A percentile compares a stretch with the other conserved stretches of the same genome.
Evolutionary conservation across 2,329 filamentous ascomycete genomes (phyloP).

Genomic region (Diplodia sapinea): DNA sequence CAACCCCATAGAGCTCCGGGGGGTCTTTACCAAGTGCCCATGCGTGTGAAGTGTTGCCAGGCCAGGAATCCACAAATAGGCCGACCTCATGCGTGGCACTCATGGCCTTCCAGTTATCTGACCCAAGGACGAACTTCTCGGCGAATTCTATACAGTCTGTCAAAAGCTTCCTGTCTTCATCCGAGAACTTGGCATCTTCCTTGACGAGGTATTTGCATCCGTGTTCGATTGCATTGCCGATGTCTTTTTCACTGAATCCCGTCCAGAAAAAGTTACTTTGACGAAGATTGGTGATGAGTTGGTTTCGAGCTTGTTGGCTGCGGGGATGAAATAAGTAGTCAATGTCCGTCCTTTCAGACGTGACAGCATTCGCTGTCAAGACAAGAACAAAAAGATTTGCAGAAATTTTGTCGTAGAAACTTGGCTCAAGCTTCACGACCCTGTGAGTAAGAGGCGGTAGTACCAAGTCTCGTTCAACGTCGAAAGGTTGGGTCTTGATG

Average conservation of each 20-base stretch:
- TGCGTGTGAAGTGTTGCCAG: constrained; percentile 61
- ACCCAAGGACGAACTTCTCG: constrained; percentile 60
- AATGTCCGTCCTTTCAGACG: constrained; percentile 79
- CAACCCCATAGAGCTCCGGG: constrained; percentile 63
- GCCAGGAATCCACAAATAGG: constrained; percentile 71
- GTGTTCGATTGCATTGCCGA: constrained; percentile 68
- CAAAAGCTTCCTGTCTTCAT: constrained; percentile 67
- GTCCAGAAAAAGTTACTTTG: constrained; percentile 88
- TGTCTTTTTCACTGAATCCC: constrained; percentile 70
- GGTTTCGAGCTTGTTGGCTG: constrained; percentile 69
- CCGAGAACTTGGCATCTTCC: constrained; percentile 63
- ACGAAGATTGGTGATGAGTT: constrained; percentile 77
- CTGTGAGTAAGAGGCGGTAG: constrained; percentile 76
- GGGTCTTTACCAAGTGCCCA: constrained; percentile 68
- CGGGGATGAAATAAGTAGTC: constrained; percentile 89
- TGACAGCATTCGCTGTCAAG: constrained; percentile 84
- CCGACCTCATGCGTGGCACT: constrained; percentile 79
- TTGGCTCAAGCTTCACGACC: constrained; percentile 76
- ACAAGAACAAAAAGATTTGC: constrained; percentile 85
- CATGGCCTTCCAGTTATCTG: constrained; percentile 68
- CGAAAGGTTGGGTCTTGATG: constrained; percentile 76
- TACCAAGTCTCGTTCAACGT: constrained; percentile 67
- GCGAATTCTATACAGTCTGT: constrained; percentile 70
- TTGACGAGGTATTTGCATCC: constrained; percentile 71
- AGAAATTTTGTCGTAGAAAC: constrained; percentile 81